Evolutionary conservation across 345 rosid species (phyloP).

Genomic region (Luvunga scandens): DNA sequence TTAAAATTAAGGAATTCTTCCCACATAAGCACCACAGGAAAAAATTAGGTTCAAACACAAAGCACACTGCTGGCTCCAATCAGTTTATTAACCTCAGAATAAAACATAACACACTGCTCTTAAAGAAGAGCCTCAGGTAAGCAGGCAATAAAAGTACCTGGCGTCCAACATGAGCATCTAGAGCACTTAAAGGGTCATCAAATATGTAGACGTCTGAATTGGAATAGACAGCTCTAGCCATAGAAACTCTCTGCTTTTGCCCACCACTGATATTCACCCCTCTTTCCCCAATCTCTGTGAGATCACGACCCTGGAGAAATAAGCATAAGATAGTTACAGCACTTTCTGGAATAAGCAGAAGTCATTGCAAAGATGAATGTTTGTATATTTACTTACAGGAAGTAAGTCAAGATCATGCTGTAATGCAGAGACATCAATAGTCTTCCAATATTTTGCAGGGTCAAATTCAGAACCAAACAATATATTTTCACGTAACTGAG

Average conservation of each 20-base stretch:
- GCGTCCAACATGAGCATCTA: conserved; percentile 89
- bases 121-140: neutral
- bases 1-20: neutral
- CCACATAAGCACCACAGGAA: neutral
- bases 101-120: neutral
- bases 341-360: conserved; percentile 6
- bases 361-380: conserved; percentile 4
- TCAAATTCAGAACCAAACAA: conserved; percentile 79
- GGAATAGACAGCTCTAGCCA: conserved; percentile 98
- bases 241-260: conserved; percentile 96
- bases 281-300: conserved; percentile 96
- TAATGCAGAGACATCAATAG: conserved; percentile 76
- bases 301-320: conserved; percentile 70
- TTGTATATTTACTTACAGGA: conserved; percentile 60
- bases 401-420: conserved; percentile 81
- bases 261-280: conserved; percentile 99
- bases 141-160: conserved; percentile 49
- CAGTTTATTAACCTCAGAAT: neutral
- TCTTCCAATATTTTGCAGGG: conserved; percentile 59
- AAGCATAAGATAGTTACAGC: conserved; percentile 9
- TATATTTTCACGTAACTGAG: conserved; percentile 84
- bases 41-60: neutral
- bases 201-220: conserved; percentile 86
- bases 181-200: conserved; percentile 97
- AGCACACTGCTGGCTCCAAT: neutral